phyloP scores from a whole-genome alignment of 1,284 basidiomycete species.

The Tilletia walkeri region DNA sequence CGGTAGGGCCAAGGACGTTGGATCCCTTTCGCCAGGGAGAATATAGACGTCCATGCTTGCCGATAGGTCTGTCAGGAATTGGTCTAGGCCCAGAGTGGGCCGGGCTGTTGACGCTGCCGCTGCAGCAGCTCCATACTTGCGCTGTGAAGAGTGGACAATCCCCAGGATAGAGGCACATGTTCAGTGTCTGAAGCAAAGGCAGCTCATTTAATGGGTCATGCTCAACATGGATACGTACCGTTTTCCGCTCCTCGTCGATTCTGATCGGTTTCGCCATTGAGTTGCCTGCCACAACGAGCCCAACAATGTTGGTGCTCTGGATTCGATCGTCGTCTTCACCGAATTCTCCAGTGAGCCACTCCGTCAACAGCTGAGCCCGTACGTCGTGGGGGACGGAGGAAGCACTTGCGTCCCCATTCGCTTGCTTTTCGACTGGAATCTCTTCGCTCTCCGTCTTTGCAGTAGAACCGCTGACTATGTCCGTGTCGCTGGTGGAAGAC shows the following conservation, averaged over 20 bases:
- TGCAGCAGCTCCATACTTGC: conserved; percentile 12
- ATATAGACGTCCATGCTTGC: conserved; percentile 60
- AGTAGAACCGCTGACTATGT: neutral
- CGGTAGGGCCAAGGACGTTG: conserved; percentile 81
- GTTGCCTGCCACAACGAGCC: conserved; percentile 76
- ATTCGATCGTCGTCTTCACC: conserved; percentile 15
- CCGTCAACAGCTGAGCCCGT: conserved; percentile 55
- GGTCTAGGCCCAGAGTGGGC: conserved; percentile 64
- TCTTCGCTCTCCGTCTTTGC: conserved; percentile 11
- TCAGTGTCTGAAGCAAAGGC: neutral
- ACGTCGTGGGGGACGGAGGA: neutral
- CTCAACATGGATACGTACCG: neutral
- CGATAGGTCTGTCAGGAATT: conserved; percentile 71
- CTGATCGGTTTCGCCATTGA: conserved; percentile 66
- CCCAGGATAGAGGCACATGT: neutral
- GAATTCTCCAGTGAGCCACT: conserved; percentile 81
- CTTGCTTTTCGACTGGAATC: neutral
- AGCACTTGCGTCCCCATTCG: neutral
- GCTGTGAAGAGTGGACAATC: neutral
- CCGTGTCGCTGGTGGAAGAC: conserved; percentile 12
- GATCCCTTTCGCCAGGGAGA: conserved; percentile 82
- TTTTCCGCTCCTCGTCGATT: conserved; percentile 56
- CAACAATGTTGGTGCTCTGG: conserved; percentile 10
- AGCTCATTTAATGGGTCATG: neutral
- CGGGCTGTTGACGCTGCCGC: conserved; percentile 4